Conservation (phyloP, 176 grass and related monocot genomes). For the Cenchrus fungigraminus region DNA sequence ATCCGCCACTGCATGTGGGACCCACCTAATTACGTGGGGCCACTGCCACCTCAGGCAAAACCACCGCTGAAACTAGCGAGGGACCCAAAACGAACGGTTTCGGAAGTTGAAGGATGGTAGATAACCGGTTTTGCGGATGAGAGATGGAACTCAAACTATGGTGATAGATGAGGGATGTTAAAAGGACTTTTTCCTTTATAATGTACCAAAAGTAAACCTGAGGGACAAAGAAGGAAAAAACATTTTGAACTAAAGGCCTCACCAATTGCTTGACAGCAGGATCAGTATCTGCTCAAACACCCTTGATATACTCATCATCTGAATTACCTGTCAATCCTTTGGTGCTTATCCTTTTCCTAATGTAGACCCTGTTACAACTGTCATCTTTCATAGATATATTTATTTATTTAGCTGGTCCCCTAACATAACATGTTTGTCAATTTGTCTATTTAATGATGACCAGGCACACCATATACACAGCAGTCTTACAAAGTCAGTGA, state of each 20-base stretch:
- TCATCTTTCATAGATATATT: constrained; percentile 1
- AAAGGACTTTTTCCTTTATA: not conserved
- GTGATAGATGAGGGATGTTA: too few species aligned
- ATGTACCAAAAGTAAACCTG: constrained; percentile 10
- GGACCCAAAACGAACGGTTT: too few species aligned
- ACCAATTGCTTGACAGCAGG: not conserved
- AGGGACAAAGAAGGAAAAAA: not conserved
- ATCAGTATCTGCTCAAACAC: constrained; percentile 2
- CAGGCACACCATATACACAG: constrained; percentile 76
- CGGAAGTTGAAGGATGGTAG: too few species aligned
- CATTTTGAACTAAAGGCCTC: not conserved
- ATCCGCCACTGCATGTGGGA: too few species aligned
- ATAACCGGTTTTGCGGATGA: too few species aligned
- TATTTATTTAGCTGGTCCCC: not conserved
- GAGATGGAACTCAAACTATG: too few species aligned
- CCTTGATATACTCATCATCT: not conserved
- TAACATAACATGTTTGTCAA: constrained; percentile 6
- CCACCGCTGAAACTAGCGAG: too few species aligned
- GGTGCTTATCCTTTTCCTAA: not conserved
- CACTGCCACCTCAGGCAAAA: too few species aligned
- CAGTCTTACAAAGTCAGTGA: constrained; percentile 86
- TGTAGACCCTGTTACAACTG: not conserved
- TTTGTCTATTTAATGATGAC: constrained; percentile 19
- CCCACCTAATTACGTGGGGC: too few species aligned
- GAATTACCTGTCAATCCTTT: not conserved